Evolutionary conservation across 805 yeast genomes (phyloP), one percentile per base, ranked within the genome.

Genomic region (Spathaspora gorwiae): DNA sequence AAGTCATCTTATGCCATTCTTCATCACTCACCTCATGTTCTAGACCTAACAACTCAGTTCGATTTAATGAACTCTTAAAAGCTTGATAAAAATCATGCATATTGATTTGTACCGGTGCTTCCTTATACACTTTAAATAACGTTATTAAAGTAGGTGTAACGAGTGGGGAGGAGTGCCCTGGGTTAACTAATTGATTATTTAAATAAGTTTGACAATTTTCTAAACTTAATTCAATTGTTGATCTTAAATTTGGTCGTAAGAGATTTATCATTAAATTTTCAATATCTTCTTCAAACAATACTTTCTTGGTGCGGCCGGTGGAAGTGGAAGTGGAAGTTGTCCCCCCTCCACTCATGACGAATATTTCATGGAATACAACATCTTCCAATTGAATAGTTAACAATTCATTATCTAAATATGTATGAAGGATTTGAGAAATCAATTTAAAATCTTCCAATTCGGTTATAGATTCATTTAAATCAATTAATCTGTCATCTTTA

Each of bases 41-140:
- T 13, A 56, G 61, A 8, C 48, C 38, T 6, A 57, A 35, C 6
- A 69, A 46, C 26, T 58, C 59, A 6, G 47, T 48, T 46, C 58
- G 59, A 36, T 55, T 57, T 29, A 82, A 52, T 0, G 80, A 65
- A 46, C 72, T 78, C 55, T 72, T 78, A 63, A 85, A 85, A 0
- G 87, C 83, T 24, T 67, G 60, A 55, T 73, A 86, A 52, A 81
- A 81, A 53, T 86, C 95, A 62, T 72, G 82, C 43, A 84, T 73
- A 56, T 86, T 86, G 49, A 86, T 74, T 29, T 73, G 66, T 2
- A 81, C 71, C 24, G 87, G 85, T 0, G 96, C 90, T 54, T 90
- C 97, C 47, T 94, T 78, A 59, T 83, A 84, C 12, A 87, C 70
- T 40, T 79, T 76, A 64, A 79, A 90, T 44, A 90, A 59, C 40